Conservation (phyloP, 23 red algal species). For the Gracilaria domingensis region DNA sequence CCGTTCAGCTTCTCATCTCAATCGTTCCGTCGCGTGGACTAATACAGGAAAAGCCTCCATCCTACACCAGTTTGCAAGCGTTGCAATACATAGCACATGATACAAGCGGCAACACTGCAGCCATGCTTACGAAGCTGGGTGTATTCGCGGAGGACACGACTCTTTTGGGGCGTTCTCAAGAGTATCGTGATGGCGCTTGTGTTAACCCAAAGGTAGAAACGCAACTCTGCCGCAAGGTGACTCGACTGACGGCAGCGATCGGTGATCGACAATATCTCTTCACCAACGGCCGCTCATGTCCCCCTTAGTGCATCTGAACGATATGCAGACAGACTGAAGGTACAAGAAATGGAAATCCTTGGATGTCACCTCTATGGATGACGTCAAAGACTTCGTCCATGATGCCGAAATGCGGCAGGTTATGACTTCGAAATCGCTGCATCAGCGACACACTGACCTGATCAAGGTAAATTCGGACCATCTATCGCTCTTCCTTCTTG, state of each 20-base stretch:
- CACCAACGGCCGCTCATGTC: constrained; percentile 32
- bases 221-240: not conserved
- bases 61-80: not conserved
- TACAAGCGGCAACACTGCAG: not conserved
- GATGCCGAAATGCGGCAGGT: too few relatives aligned
- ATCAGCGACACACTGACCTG: constrained; percentile 19
- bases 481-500: constrained; percentile 56
- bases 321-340: constrained; percentile 40
- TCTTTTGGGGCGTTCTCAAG: constrained; percentile 5
- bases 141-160: constrained; percentile 51
- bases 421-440: too few relatives aligned
- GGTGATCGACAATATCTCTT: constrained; percentile 13
- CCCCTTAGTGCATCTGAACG: constrained; percentile 60
- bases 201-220: not conserved
- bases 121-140: not conserved
- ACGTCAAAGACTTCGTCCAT: not conserved
- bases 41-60: too few relatives aligned
- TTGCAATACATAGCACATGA: not conserved
- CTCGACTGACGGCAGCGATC: not conserved
- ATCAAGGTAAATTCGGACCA: constrained; percentile 45
- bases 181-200: not conserved
- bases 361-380: constrained; percentile 7
- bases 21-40: too few relatives aligned
- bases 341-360: constrained; percentile 54
- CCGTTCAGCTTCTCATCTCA: too few relatives aligned